Evolutionary conservation across 106 monocot species (phyloP).

Genomic region (Amphibolis antarctica): DNA sequence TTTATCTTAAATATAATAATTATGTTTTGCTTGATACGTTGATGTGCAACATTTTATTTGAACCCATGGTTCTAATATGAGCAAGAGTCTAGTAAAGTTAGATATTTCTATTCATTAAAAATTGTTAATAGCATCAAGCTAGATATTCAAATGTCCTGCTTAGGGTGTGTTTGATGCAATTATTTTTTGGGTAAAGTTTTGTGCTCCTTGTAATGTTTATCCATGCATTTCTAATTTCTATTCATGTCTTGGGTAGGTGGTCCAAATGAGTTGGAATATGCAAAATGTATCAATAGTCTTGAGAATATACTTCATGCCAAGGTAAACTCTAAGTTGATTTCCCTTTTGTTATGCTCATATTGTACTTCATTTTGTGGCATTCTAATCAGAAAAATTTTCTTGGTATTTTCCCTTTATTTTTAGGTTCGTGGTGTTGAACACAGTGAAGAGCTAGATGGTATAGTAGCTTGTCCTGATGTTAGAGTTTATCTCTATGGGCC

Average conservation of each 20-base stretch:
- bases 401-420: conserved; percentile 5
- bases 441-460: conserved; percentile 48
- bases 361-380: background rate
- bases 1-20: too few species aligned
- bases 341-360: background rate
- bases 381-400: background rate
- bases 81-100: too few species aligned
- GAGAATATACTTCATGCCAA: conserved; percentile 79
- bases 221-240: too few species aligned
- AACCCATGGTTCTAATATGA: too few species aligned
- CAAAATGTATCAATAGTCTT: conserved; percentile 92
- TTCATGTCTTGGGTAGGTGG: conserved; percentile 43
- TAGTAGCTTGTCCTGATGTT: conserved; percentile 61
- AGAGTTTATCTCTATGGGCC: conserved; percentile 65
- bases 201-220: too few species aligned
- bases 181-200: too few species aligned
- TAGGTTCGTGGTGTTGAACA: conserved; percentile 68
- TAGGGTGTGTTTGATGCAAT: too few species aligned
- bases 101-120: too few species aligned
- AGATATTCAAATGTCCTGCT: too few species aligned
- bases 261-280: conserved; percentile 41
- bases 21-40: too few species aligned
- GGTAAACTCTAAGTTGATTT: conserved; percentile 23
- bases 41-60: too few species aligned
- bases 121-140: too few species aligned